A percentile compares a stretch with the other conserved stretches of the same genome.
Evolutionary conservation across 2,329 filamentous ascomycete species (phyloP).

Genomic region (Exophiala oligosperma): DNA sequence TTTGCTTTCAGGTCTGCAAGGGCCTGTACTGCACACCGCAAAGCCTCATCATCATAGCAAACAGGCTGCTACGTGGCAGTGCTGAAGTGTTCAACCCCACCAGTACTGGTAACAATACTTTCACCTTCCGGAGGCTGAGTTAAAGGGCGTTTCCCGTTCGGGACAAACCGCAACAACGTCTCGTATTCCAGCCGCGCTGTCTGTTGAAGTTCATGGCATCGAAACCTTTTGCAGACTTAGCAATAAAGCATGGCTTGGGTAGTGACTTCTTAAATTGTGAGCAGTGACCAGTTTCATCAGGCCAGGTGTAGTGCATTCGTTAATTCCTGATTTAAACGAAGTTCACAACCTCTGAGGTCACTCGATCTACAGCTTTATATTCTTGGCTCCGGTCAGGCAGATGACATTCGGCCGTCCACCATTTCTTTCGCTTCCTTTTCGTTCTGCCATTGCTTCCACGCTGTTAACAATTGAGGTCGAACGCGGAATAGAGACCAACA

Average conservation of each 20-base stretch:
- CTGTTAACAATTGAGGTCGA: neutral
- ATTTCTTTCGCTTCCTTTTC: neutral
- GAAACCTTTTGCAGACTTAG: neutral
- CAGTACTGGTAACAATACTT: neutral
- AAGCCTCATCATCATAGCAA: neutral
- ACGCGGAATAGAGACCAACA: neutral
- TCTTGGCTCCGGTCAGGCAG: neutral
- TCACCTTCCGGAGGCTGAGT: neutral
- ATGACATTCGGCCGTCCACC: neutral
- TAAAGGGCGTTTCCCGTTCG: neutral
- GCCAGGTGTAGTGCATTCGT: too few relatives aligned
- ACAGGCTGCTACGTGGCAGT: conserved; percentile 10
- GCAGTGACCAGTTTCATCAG: too few relatives aligned
- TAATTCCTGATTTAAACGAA: too few relatives aligned
- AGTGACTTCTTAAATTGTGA: too few relatives aligned
- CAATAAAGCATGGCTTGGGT: neutral
- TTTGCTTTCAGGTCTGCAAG: conserved; percentile 16
- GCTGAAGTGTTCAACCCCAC: conserved; percentile 1
- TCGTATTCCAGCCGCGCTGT: neutral
- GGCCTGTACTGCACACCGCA: conserved; percentile 2
- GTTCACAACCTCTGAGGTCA: neutral
- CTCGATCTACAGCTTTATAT: neutral
- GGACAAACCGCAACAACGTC: neutral
- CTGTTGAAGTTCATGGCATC: neutral
- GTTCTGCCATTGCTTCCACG: neutral